Evolutionary conservation across 306 rosid species (phyloP), one percentile per base, ranked within the genome.

Genomic region (Medicago ruthenica): DNA sequence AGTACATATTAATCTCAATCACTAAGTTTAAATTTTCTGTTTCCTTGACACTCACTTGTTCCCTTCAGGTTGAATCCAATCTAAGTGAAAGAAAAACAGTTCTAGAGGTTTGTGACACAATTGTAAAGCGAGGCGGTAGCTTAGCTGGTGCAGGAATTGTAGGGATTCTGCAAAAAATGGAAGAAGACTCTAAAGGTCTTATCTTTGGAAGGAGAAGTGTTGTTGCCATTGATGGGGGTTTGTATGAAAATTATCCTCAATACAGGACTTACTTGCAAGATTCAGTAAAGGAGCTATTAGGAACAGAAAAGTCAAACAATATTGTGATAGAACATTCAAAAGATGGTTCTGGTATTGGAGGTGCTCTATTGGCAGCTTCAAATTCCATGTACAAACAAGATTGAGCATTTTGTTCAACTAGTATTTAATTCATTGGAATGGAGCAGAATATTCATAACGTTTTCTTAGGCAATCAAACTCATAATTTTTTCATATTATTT

Each of bases 101-200:
- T 1, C 68, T 92, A 8, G 97, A 94, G 79, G 98, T 92, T 20
- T 94, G 98, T 5, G 95, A 94, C 86, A 83, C 90, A 0, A 76
- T 91, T n/a, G 89, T 84, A 59, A 90, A 85, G 86, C 84, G 98
- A 82, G 98, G 98, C 15, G 96, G 98, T 2, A 88, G 91, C 71
- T 79, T 94, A 83, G 97, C 96, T 3, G 98, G 98, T 63, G 98
- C 98, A 14, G 98, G 98, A 67, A 86, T 94, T 44, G 97, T 94
- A 14, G 98, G 95, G 40, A 83, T 94, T 73, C 85, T 94, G 79
- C 88, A 87, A 17, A 94, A 94, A 84, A 87, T 94, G 91, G 98
- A 91, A 77, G 88, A 90, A 74, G 91, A 91, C 21, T 82, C 88
- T 13, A 72, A 76, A 76, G 96, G 87, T 45, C 16, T 81, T 21